These are phyloP conservation scores for Cytospora schulzeri DNA, from an alignment of 2,329 filamentous ascomycete species.

Conservation along the genomic window DNA sequence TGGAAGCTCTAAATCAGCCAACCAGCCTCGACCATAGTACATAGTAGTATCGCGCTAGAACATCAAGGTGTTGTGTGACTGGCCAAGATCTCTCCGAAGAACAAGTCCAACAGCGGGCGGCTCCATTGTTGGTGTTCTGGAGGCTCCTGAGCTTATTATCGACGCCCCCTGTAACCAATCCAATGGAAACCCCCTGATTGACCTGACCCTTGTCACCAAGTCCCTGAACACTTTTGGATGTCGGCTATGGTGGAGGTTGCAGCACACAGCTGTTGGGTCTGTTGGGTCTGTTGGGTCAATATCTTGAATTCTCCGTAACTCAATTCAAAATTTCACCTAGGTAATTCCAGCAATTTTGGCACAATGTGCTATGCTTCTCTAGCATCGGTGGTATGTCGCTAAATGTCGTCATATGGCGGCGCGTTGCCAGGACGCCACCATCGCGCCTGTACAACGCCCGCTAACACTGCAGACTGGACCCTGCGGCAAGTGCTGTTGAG, in stretches of 20 bases:
- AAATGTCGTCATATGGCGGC: neutral
- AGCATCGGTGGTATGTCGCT: neutral
- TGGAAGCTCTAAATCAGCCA: neutral
- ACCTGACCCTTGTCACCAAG: too few relatives aligned
- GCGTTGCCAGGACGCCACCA: neutral
- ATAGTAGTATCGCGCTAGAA: conserved; percentile 5
- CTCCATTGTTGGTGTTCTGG: conserved; percentile 2
- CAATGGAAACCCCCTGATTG: neutral
- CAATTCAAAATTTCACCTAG: neutral
- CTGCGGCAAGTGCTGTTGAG: neutral
- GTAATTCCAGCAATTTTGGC: neutral
- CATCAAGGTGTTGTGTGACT: conserved; percentile 6
- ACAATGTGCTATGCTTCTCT: neutral
- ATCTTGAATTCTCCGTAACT: too few relatives aligned
- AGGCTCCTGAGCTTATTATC: conserved; percentile 11
- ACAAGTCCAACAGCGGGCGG: neutral
- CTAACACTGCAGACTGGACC: neutral
- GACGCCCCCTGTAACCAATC: neutral
- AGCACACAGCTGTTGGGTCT: too few relatives aligned
- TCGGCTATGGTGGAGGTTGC: neutral
- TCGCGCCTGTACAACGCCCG: conserved; percentile 1
- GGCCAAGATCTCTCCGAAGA: neutral
- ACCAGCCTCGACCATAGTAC: neutral
- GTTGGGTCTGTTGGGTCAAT: too few relatives aligned
- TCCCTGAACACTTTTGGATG: neutral